Evolutionary conservation across 169 alveolate genomes (phyloP).

Genomic region (Eimeria falciformis): DNA sequence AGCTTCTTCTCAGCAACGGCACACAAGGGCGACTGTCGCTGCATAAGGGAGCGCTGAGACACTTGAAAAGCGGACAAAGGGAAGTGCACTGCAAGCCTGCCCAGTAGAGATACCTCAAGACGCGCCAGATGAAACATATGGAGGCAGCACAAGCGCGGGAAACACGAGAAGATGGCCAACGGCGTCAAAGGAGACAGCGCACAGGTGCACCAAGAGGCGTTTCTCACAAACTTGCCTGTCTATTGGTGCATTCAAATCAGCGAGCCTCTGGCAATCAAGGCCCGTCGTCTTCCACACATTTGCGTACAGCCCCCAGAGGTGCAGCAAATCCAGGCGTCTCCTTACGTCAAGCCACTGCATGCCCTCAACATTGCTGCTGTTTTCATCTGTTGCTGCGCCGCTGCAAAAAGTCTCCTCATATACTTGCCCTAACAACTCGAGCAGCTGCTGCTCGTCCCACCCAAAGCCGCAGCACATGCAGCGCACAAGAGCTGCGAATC

Average conservation of each 20-base stretch:
- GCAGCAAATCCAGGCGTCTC: conserved; percentile 52
- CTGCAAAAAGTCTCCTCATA: background rate
- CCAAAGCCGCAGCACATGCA: conserved; percentile 57
- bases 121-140: too few species aligned
- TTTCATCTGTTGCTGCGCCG: background rate
- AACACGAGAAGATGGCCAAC: too few species aligned
- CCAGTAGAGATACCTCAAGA: too few species aligned
- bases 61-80: too few species aligned
- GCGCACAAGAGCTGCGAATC: conserved; percentile 30
- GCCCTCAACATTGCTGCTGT: conserved; percentile 14
- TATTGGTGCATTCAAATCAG: conserved; percentile 25
- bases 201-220: background rate
- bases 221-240: conserved; percentile 36
- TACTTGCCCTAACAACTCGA: background rate
- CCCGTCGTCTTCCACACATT: conserved; percentile 71
- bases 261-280: conserved; percentile 39
- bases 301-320: conserved; percentile 67
- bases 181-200: too few species aligned
- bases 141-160: too few species aligned
- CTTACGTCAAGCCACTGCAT: conserved; percentile 61
- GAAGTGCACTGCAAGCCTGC: too few species aligned
- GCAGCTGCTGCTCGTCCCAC: conserved; percentile 21
- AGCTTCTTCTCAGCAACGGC: too few species aligned
- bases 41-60: too few species aligned
- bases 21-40: too few species aligned